Evolutionary conservation across 2,329 filamentous ascomycete genomes (phyloP), one percentile per base, ranked within the genome.

Genomic region (Colletotrichum salicis): DNA sequence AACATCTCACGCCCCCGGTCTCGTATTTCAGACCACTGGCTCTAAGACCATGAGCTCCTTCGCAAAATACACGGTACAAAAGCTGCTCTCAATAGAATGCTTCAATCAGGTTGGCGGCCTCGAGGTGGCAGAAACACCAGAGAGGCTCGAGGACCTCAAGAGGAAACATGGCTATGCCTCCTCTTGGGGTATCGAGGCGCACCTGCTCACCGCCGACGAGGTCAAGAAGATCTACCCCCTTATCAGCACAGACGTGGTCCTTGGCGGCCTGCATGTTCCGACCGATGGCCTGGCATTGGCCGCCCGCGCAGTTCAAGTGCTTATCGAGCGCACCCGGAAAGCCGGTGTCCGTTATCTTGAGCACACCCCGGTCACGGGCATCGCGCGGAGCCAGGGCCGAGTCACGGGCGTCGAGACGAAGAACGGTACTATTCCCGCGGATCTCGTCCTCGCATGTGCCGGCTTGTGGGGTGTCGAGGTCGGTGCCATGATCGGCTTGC

Each of bases 391-490:
- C 0, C 77, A 84, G 7, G 84, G 85, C 22, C 83, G 79, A 3
- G 88, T 91, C 13, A 90, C 88, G 0, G 89, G 89, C 2, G 89
- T 91, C 0, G 80, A 73, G 1, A 90, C 88, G 0, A 80, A 82
- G 1, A 79, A 79, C 4, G 85, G 85, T 27, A 84, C 76, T 0
- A 82, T 91, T 24, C 81, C 86, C 0, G 89, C 89, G 0, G 90
- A 92, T 66, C 87, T 91, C 29, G 83, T 91, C 62, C 79, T 92
- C 48, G 91, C 89, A 1, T 92, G 90, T 72, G 90, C 89, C 7
- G 90, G 90, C 0, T 90, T 92, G 78, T 92, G 90, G 90, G 90
- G 90, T 12, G 90, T 91, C 8, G 89, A 92, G 76, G 82, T 92
- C 7, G 90, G 90, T 27, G 87, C 86, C 6, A 90, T 92, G 89